Evolutionary conservation across 345 rosid genomes (phyloP), one percentile per base, ranked within the genome.

Genomic region (Arabidopsis arenosa): DNA sequence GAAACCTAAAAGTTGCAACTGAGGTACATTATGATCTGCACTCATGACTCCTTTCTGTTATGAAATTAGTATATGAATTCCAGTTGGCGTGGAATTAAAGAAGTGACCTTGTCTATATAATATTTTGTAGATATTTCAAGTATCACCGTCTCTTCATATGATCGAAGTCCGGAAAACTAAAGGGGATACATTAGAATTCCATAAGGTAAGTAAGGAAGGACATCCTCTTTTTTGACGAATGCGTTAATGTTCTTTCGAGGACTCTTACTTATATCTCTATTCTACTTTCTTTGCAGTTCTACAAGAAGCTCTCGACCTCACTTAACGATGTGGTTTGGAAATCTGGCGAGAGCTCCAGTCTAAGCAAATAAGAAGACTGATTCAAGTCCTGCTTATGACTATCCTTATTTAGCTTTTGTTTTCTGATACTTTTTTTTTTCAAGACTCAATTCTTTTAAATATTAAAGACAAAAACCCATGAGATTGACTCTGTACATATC

Each of bases 291-390:
- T 54, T 79, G 84, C 93, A 95, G 99, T 92, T 95, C 86, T 95
- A 89, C 73, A 92, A 95, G 82, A 90, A 71, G 78, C 96, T 95
- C 23, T 90, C 99, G 2, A 86, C 89, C 48, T 68, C 86, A 75
- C 98, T 95, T 4, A 90, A 89, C 59, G 97, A 92, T 60, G 96
- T 95, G 13, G 98, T 95, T 8, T 95, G 99, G 99, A 95, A 88
- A 80, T 92, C 92, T 5, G 99, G 92, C 64, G 96, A 92, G 81
- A 92, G 93, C 83, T 87, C 86, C 88, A 86, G 81, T 61, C 72
- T 76, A 60, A 44, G 56, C 75, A 43, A 60, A 21, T 52, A 48
- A 66, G 61, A 36, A 56, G 2, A 57, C 7, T 14, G 36, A 4
- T 73, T 13, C 63, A 55, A 45, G 41, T 55, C 63, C 63, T 65